Percentiles rank a stretch among this genome's conserved stretches.
These are phyloP conservation scores for Deinandra increscens DNA, from an alignment of 129 eudicot species.

Conservation along the genomic window DNA sequence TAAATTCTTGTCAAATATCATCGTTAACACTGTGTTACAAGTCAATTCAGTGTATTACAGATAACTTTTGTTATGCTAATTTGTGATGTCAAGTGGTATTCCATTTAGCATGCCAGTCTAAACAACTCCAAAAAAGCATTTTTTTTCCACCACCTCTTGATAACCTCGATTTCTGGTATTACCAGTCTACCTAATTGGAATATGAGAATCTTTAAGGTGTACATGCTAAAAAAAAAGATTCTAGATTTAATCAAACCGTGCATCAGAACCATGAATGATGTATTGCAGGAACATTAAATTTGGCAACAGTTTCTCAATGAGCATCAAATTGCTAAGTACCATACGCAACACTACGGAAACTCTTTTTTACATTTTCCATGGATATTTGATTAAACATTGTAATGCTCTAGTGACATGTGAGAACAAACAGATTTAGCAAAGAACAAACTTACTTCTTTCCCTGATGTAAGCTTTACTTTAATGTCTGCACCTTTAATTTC, in stretches of 20 bases:
- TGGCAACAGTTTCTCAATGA: background rate
- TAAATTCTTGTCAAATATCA: slow-evolving; percentile 7
- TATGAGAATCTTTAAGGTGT: background rate
- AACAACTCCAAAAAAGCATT: slow-evolving; percentile 11
- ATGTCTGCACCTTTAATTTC: slow-evolving; percentile 70
- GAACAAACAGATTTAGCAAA: background rate
- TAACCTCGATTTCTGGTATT: background rate
- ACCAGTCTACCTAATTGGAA: too few species aligned
- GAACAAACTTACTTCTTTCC: slow-evolving; percentile 57
- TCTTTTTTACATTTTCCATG: background rate
- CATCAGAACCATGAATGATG: background rate
- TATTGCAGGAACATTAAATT: background rate
- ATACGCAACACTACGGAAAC: background rate
- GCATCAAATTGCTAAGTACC: background rate
- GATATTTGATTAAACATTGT: background rate
- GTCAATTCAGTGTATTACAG: slow-evolving; percentile 14
- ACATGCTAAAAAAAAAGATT: background rate
- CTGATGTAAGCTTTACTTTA: slow-evolving; percentile 56
- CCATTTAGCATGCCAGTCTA: background rate
- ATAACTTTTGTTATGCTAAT: slow-evolving; percentile 8
- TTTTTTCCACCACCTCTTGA: slow-evolving; percentile 6
- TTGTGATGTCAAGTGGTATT: background rate
- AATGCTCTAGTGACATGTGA: background rate
- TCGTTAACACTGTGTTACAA: slow-evolving; percentile 5
- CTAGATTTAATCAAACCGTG: background rate